A percentile compares a stretch with the other conserved stretches of the same genome.
Evolutionary conservation across 2,329 filamentous ascomycete genomes (phyloP).

Genomic region (Sarocladium strictum): DNA sequence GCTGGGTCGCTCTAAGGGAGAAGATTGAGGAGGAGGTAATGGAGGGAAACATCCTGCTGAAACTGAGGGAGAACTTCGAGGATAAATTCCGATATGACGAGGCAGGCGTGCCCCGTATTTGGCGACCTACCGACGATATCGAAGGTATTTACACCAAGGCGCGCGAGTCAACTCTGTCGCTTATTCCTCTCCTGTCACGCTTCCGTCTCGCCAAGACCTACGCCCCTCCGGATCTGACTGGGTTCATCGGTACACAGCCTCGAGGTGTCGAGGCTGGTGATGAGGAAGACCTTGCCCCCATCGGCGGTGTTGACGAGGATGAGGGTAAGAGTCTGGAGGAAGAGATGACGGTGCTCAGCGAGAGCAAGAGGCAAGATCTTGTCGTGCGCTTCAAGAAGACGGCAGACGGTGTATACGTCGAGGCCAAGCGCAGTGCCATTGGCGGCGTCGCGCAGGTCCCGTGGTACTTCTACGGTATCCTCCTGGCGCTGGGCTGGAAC

Average conservation of each 20-base stretch:
- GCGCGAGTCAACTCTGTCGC: conserved; percentile 81
- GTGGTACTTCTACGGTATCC: conserved; percentile 85
- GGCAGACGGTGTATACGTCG: conserved; percentile 94
- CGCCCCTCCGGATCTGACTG: conserved; percentile 72
- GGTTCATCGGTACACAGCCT: conserved; percentile 77
- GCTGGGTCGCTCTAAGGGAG: conserved; percentile 82
- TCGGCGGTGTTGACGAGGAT: conserved; percentile 91
- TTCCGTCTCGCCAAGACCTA: conserved; percentile 75
- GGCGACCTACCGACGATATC: conserved; percentile 94
- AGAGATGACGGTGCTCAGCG: conserved; percentile 90
- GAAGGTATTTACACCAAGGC: conserved; percentile 91
- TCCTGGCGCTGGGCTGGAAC: conserved; percentile 96
- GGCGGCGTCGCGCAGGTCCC: conserved; percentile 92
- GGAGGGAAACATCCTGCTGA: conserved; percentile 92
- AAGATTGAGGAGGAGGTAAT: conserved; percentile 97
- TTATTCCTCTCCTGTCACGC: conserved; percentile 82
- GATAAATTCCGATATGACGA: conserved; percentile 99
- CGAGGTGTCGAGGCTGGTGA: conserved; percentile 70
- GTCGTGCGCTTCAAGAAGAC: conserved; percentile 97
- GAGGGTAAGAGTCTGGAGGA: conserved; percentile 92
- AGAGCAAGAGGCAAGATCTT: conserved; percentile 84
- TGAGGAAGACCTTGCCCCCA: conserved; percentile 82
- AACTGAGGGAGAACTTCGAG: conserved; percentile 96
- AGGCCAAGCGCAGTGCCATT: conserved; percentile 94
- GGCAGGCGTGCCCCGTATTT: conserved; percentile 88